Conservation (phyloP, 306 rosid genomes). For the Cucurbita maxima region DNA sequence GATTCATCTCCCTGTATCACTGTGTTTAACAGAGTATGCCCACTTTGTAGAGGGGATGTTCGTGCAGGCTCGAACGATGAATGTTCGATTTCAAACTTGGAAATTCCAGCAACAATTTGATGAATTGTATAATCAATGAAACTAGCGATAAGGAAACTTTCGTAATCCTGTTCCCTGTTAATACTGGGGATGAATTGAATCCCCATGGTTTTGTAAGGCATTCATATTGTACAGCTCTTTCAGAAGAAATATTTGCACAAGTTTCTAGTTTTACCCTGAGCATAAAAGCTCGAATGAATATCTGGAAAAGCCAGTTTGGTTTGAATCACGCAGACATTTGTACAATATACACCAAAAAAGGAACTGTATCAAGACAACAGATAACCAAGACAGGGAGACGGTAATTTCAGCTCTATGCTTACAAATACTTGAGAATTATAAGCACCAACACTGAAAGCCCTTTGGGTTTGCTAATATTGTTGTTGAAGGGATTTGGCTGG, state of each 20-base stretch:
- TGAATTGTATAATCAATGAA: slow-evolving; percentile 15
- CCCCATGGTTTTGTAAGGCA: slow-evolving; percentile 2
- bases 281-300: not conserved
- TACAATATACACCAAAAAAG: not conserved
- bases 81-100: slow-evolving; percentile 20
- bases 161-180: not conserved
- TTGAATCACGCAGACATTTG: not conserved
- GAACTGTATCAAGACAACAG: not conserved
- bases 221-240: not conserved
- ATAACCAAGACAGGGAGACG: not conserved
- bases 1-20: not conserved
- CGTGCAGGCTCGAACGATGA: slow-evolving; percentile 41
- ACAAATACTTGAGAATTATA: slow-evolving; percentile 4
- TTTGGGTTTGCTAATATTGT: slow-evolving; percentile 3
- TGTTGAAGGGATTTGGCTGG: slow-evolving; percentile 60
- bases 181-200: slow-evolving; percentile 4
- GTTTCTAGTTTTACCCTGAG: not conserved
- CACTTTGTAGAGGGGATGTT: slow-evolving; percentile 91
- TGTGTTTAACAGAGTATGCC: slow-evolving; percentile 57
- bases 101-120: slow-evolving; percentile 15
- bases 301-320: not conserved
- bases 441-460: not conserved
- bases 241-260: not conserved
- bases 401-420: not conserved
- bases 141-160: not conserved